phyloP scores from a whole-genome alignment of 2,329 filamentous ascomycete species.

The Beauveria bassiana region DNA sequence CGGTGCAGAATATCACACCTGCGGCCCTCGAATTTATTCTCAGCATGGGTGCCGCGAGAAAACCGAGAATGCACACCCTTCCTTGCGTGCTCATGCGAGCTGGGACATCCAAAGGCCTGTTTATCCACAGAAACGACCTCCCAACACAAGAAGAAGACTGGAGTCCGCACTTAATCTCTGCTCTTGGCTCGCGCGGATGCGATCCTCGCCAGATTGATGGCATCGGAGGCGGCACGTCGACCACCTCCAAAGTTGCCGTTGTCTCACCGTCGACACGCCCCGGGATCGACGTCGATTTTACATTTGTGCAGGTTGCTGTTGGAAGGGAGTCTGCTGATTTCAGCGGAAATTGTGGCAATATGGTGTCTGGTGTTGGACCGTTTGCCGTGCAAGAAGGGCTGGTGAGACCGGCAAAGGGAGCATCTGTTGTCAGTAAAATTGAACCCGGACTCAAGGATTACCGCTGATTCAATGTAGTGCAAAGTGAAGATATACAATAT shows the following conservation, averaged over 20 bases:
- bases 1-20: not conserved
- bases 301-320: constrained; percentile 30
- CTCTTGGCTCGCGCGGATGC: constrained; percentile 46
- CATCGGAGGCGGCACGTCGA: constrained; percentile 53
- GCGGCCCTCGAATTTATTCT: not conserved
- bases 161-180: constrained; percentile 43
- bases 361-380: constrained; percentile 52
- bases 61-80: constrained; percentile 18
- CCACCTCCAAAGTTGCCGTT: constrained; percentile 54
- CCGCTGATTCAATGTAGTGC: not conserved
- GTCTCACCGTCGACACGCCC: constrained; percentile 33
- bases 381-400: constrained; percentile 48
- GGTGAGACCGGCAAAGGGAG: constrained; percentile 19
- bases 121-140: constrained; percentile 47
- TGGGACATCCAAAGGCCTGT: constrained; percentile 54
- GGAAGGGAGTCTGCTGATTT: constrained; percentile 47
- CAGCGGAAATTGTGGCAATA: constrained; percentile 56
- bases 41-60: constrained; percentile 7
- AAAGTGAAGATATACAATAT: constrained; percentile 49
- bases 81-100: constrained; percentile 54
- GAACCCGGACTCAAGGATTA: too few species aligned
- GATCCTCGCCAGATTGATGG: constrained; percentile 55
- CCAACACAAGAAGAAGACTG: constrained; percentile 38
- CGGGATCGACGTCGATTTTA: constrained; percentile 46
- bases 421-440: constrained; percentile 22